Evolutionary conservation across 2,329 filamentous ascomycete species (phyloP), one percentile per base, ranked within the genome.

Genomic region (Aspergillus caelatus): DNA sequence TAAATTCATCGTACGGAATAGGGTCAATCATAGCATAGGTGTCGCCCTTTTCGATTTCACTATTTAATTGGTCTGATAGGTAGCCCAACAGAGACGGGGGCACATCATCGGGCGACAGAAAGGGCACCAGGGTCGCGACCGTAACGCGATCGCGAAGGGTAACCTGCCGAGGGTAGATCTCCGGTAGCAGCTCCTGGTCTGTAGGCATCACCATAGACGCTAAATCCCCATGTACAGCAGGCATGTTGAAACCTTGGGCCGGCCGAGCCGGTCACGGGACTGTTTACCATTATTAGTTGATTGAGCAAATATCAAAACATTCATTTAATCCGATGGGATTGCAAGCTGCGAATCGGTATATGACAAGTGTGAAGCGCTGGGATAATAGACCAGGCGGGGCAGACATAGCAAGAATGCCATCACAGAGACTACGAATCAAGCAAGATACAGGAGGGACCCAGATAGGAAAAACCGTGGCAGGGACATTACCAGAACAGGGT

Each of bases 11-110:
- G n/a, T 90, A 81, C 5, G 89, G 82, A 78, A 96, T 87, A 21
- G 88, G 83, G 58, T 94, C 89, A 71, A 90, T 87, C 91, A 96
- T 94, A 26, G 93, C 92, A 77, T 96, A 96, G 1, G 93, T 96
- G 77, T 96, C 93, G 62, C 93, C 93, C 77, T 92, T 91, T 73
- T 95, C 92, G 72, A 97, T 95, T 78, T 96, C 93, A 78, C 91
- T 90, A 77, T 94, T 94, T 71, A 96, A 85, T 79, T 95, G 90
- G 73, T 93, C 91, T 70, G 87, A 91, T 54, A 97, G 86, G 74
- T 96, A 95, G 45, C 85, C 84, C 41, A 94, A 82, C 62, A 97
- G 82, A 8, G 90, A 89, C 45, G 83, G 81, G 2, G 93, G 93
- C n/a, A 96, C 89, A 74, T 93, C 87, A 62, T 88, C 83, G 21